phyloP scores from a whole-genome alignment of 768 basidiomycete genomes.

The Lactifluus volemus region DNA sequence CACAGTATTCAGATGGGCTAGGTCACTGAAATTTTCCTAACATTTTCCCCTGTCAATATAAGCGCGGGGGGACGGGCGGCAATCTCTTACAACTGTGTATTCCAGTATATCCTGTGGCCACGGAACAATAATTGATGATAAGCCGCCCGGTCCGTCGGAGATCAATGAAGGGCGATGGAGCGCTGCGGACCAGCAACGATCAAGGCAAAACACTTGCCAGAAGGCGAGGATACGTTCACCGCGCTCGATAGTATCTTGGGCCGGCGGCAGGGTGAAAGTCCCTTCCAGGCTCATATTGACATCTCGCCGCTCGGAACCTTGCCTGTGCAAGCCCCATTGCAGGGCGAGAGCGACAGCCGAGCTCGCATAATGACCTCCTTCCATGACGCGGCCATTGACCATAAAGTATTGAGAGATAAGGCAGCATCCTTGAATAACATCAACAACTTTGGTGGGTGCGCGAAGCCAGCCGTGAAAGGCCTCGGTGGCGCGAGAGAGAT shows the following conservation, averaged over 20 bases:
- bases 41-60: not conserved
- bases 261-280: conserved; percentile 45
- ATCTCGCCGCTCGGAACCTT: conserved; percentile 29
- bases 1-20: conserved; percentile 48
- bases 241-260: conserved; percentile 50
- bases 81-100: conserved; percentile 52
- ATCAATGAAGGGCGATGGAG: conserved; percentile 60
- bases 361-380: conserved; percentile 70
- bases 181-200: conserved; percentile 73
- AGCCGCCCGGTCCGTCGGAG: conserved; percentile 50
- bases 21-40: conserved; percentile 51
- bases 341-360: conserved; percentile 66
- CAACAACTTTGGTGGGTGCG: conserved; percentile 45
- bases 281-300: conserved; percentile 24
- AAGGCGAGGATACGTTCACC: conserved; percentile 69
- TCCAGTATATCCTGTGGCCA: conserved; percentile 71
- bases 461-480: conserved; percentile 56
- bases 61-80: not conserved
- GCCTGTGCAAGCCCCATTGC: conserved; percentile 60
- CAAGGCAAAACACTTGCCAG: conserved; percentile 77
- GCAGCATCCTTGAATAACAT: conserved; percentile 70
- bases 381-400: conserved; percentile 65
- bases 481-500: conserved; percentile 55
- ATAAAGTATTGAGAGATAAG: conserved; percentile 69
- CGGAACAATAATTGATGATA: conserved; percentile 56